Conservation (phyloP, 768 basidiomycete genomes). For the Dentipellis sp. region DNA sequence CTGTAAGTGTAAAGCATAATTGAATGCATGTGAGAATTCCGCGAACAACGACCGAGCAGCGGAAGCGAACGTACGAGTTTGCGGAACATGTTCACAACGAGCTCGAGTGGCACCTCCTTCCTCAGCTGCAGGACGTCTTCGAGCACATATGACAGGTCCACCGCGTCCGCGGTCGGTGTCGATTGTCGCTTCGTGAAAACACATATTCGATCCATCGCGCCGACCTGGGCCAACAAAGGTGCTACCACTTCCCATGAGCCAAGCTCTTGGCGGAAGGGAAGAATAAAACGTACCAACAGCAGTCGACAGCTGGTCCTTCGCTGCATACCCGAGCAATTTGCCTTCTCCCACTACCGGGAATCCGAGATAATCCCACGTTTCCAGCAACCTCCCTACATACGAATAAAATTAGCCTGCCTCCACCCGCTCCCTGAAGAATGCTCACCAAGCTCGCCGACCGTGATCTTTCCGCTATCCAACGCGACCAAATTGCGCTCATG, state of each 20-base stretch:
- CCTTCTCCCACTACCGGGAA: conserved; percentile 52
- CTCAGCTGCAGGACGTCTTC: conserved; percentile 50
- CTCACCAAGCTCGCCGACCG: conserved; percentile 38
- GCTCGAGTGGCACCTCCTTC: conserved; percentile 60
- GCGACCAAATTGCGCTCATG: conserved; percentile 39
- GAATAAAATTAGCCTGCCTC: neutral
- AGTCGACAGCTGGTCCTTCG: conserved; percentile 41
- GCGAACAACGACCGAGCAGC: neutral
- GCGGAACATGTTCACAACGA: conserved; percentile 69
- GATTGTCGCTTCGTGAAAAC: conserved; percentile 12
- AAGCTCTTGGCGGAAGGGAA: too few relatives aligned
- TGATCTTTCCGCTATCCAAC: conserved; percentile 26
- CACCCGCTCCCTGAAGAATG: neutral
- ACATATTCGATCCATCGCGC: conserved; percentile 11
- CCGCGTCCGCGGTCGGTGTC: conserved; percentile 2
- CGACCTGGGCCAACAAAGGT: conserved; percentile 15
- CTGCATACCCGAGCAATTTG: conserved; percentile 51
- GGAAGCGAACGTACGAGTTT: conserved; percentile 37
- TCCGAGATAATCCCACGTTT: conserved; percentile 42
- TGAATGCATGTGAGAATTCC: neutral
- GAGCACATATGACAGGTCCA: conserved; percentile 25
- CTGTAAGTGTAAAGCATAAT: conserved; percentile 23
- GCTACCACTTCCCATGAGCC: conserved; percentile 12
- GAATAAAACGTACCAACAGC: conserved; percentile 22
- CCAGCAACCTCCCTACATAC: conserved; percentile 30